Conservation (phyloP, 1,139 yeast genomes). For the Saccharomyces uvarum region DNA sequence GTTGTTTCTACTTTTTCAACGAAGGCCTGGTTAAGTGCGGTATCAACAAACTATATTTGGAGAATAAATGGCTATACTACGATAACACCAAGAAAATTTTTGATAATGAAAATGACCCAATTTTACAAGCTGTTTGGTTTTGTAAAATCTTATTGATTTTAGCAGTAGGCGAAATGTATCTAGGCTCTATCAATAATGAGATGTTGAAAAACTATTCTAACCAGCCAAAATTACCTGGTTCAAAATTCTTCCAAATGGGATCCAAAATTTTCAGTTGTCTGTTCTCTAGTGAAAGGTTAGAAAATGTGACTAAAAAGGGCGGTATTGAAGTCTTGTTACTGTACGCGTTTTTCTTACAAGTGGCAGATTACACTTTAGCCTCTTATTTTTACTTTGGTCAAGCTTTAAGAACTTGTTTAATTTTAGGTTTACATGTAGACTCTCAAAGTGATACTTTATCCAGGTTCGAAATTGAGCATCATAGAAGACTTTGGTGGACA, state of each 20-base stretch:
- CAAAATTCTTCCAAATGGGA: slow-evolving; percentile 69
- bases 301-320: slow-evolving; percentile 68
- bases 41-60: slow-evolving; percentile 50
- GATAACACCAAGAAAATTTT: slow-evolving; percentile 38
- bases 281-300: slow-evolving; percentile 73
- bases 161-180: slow-evolving; percentile 80
- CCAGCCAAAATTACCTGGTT: slow-evolving; percentile 56
- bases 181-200: slow-evolving; percentile 53
- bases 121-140: slow-evolving; percentile 71
- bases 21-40: slow-evolving; percentile 68
- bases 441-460: slow-evolving; percentile 59
- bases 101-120: not conserved
- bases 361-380: slow-evolving; percentile 77
- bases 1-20: slow-evolving; percentile 79
- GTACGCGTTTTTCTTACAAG: slow-evolving; percentile 76
- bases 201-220: slow-evolving; percentile 18
- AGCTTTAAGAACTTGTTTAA: slow-evolving; percentile 65
- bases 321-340: slow-evolving; percentile 73
- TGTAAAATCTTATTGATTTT: slow-evolving; percentile 68
- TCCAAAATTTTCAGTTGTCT: slow-evolving; percentile 67
- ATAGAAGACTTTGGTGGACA: slow-evolving; percentile 86
- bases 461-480: slow-evolving; percentile 66
- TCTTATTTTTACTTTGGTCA: slow-evolving; percentile 76
- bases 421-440: slow-evolving; percentile 79
- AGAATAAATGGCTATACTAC: slow-evolving; percentile 25